These are phyloP conservation scores for Annona squamosa DNA, from an alignment of 164 flowering plant species.

Conservation along the genomic window DNA sequence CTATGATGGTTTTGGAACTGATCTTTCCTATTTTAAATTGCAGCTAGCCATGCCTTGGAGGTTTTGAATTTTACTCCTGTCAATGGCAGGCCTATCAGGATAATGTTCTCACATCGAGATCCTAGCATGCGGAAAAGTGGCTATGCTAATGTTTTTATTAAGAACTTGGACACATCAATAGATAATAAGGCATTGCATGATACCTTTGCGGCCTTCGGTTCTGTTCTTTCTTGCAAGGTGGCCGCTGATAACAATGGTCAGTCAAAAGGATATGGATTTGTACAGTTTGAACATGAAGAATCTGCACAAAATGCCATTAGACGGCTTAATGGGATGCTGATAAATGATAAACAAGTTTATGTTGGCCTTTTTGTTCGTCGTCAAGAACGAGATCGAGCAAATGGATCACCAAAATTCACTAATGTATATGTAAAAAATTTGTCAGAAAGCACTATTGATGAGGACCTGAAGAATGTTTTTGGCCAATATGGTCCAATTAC, in stretches of 20 bases:
- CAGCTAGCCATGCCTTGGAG: slow-evolving; percentile 65
- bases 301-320: slow-evolving; percentile 53
- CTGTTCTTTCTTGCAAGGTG: slow-evolving; percentile 73
- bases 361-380: slow-evolving; percentile 66
- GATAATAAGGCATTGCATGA: slow-evolving; percentile 68
- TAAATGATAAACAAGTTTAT: slow-evolving; percentile 67
- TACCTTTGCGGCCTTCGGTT: slow-evolving; percentile 61
- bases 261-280: slow-evolving; percentile 75
- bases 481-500: slow-evolving; percentile 55
- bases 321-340: slow-evolving; percentile 59
- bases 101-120: slow-evolving; percentile 70
- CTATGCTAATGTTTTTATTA: slow-evolving; percentile 63
- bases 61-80: slow-evolving; percentile 56
- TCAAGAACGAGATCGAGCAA: slow-evolving; percentile 42
- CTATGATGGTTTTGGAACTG: not conserved
- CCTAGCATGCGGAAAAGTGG: slow-evolving; percentile 71
- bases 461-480: slow-evolving; percentile 56
- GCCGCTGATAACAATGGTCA: slow-evolving; percentile 54
- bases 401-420: slow-evolving; percentile 47
- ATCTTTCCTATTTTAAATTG: slow-evolving; percentile 9
- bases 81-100: slow-evolving; percentile 69
- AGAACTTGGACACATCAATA: slow-evolving; percentile 63
- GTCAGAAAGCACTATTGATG: slow-evolving; percentile 46
- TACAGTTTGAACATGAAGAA: slow-evolving; percentile 67
- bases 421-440: slow-evolving; percentile 78